Base-by-base conservation (phyloP, 2,329 filamentous ascomycete species). In the Cladosporium sp. region DNA sequence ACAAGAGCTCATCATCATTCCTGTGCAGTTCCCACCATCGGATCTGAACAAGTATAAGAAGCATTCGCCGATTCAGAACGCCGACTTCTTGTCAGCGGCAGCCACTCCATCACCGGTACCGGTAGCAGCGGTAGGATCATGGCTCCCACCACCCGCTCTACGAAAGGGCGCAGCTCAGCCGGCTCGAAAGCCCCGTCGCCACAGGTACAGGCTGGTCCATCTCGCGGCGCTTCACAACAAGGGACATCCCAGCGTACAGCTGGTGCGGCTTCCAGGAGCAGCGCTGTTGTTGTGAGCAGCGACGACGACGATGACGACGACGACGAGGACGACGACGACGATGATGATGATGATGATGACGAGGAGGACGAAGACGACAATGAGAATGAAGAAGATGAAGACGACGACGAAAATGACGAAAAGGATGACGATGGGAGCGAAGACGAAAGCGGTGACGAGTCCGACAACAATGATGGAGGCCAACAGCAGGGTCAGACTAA, bases 81-180 rank as follows among this genome's bases (percentile, higher is more conserved):
- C 28, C 3, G 12, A 32, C 45, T 9, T 24, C 3, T 25, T n/a
- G n/a, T 13, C 19, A 28, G 13, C 22, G 25, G 42, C 17, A 51
- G 24, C 17, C 19, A 37, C 4, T 24, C 15, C 32, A 4, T 2
- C 32, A 37, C 19, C 32, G 25, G 15, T 47, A 37, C 19, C 32
- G 25, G 15, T 47, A 51, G 28, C 36, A 57, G 25, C 36, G 55
- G 55, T 36, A 32, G 19, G 28, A 51, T 20, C 25, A 57, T 57
- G 55, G 36, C 55, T n/a, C 24, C 40, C 24, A 57, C 45, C 28
- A 57, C 55, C 37, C 44, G 55, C 13, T 42, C 45, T 5, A 49
- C 48, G 53, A 19, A 39, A 15, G 28, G 20, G 9, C 25, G 25
- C 55, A 39, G 35, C 36, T 48, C 47, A 3, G 17, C 36, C 20